Conservation (phyloP, 495 filamentous ascomycete genomes). For the Hypoxylon fuscum region DNA sequence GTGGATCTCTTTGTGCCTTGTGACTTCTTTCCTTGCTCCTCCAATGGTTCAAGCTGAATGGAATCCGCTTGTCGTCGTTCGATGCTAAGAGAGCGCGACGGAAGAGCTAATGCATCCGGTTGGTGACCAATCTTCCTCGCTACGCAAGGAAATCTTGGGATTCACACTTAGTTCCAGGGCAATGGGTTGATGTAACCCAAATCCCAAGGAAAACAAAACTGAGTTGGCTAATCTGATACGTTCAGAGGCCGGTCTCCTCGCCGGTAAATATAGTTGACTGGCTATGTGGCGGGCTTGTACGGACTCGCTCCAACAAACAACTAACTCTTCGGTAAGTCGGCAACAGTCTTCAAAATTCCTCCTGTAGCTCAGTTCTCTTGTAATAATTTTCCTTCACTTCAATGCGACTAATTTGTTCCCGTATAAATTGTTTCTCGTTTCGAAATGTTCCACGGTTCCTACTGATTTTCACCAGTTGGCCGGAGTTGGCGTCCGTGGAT, state of each 20-base stretch:
- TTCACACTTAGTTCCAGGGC: conserved; percentile 32
- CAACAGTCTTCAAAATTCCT: too few species aligned
- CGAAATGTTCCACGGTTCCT: conserved; percentile 2
- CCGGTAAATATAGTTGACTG: neutral
- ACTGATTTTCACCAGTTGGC: conserved; percentile 10
- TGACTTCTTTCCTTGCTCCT: conserved; percentile 17
- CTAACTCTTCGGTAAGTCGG: too few species aligned
- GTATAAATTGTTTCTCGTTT: conserved; percentile 14
- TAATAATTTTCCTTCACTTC: neutral
- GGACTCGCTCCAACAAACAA: too few species aligned
- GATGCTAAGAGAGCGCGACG: conserved; percentile 8
- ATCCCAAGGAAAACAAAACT: conserved; percentile 1
- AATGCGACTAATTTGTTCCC: neutral
- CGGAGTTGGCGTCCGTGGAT: neutral
- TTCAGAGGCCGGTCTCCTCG: neutral
- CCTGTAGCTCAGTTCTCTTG: neutral
- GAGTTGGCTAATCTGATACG: conserved; percentile 27
- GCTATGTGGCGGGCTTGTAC: neutral
- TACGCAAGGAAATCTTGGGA: conserved; percentile 24
- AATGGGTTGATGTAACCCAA: conserved; percentile 35
- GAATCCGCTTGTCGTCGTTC: conserved; percentile 1
- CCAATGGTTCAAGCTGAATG: neutral
- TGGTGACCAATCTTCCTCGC: conserved; percentile 11
- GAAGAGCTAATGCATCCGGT: conserved; percentile 34
- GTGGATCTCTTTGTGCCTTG: conserved; percentile 14